Evolutionary conservation across 2,329 filamentous ascomycete genomes (phyloP).

Genomic region (Tolypocladium cylindrosporum): DNA sequence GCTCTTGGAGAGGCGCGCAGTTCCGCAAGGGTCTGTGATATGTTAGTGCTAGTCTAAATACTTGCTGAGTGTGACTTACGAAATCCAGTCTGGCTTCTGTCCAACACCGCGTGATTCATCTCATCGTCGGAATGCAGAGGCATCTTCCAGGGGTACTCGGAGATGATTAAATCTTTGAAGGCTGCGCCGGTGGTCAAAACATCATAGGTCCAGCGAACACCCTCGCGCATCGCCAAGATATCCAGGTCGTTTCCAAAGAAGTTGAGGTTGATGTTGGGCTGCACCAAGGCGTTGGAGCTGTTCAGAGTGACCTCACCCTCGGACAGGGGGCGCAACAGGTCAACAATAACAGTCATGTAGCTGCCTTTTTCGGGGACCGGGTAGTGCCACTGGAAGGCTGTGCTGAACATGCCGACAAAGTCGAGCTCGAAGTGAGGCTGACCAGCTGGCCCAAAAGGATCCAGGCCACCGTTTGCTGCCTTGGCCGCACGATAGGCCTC

Average conservation of each 20-base stretch:
- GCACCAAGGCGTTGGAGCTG: slow-evolving; percentile 44
- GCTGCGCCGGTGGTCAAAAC: slow-evolving; percentile 46
- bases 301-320: slow-evolving; percentile 45
- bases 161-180: slow-evolving; percentile 42
- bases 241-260: slow-evolving; percentile 46
- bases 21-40: slow-evolving; percentile 42
- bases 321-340: slow-evolving; percentile 30
- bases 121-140: slow-evolving; percentile 42
- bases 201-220: slow-evolving; percentile 45
- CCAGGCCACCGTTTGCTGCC: slow-evolving; percentile 29
- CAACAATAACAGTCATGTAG: slow-evolving; percentile 47
- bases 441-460: slow-evolving; percentile 45
- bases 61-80: slow-evolving; percentile 15
- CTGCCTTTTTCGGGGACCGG: slow-evolving; percentile 30
- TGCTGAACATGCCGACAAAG: slow-evolving; percentile 48
- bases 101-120: slow-evolving; percentile 46
- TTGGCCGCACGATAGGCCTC: slow-evolving; percentile 34
- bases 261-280: slow-evolving; percentile 50
- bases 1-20: slow-evolving; percentile 38
- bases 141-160: slow-evolving; percentile 52
- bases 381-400: slow-evolving; percentile 38
- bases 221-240: slow-evolving; percentile 48
- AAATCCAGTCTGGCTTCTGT: slow-evolving; percentile 49
- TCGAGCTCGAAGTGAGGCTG: slow-evolving; percentile 54
- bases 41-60: too few relatives aligned